Evolutionary conservation across 768 basidiomycete genomes (phyloP).

Genomic region (Pleurotus sapidus): DNA sequence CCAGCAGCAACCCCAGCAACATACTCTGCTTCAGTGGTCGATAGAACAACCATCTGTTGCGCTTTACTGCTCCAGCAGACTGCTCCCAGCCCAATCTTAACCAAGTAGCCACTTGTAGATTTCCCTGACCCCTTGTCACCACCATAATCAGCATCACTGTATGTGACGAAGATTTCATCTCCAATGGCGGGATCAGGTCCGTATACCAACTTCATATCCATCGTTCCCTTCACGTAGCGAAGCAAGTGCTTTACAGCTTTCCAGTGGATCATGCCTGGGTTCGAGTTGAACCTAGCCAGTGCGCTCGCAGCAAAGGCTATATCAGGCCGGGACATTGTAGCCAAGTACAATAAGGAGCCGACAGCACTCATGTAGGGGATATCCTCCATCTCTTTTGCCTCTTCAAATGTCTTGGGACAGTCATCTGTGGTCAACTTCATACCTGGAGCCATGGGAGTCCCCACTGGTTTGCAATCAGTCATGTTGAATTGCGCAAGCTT

Average conservation of each 20-base stretch:
- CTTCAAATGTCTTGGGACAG: conserved; percentile 18
- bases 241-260: conserved; percentile 31
- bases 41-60: too few species aligned
- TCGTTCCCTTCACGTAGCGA: conserved; percentile 32
- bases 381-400: conserved; percentile 17
- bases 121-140: too few species aligned
- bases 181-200: neutral
- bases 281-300: conserved; percentile 14
- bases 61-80: too few species aligned
- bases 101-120: too few species aligned
- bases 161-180: neutral
- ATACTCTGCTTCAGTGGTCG: too few species aligned
- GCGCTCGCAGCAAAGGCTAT: too few species aligned
- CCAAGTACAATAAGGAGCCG: conserved; percentile 18
- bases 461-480: conserved; percentile 23
- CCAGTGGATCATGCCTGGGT: conserved; percentile 31
- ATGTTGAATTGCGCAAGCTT: conserved; percentile 24
- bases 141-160: too few species aligned
- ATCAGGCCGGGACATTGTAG: too few species aligned
- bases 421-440: conserved; percentile 16
- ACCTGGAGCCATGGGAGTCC: conserved; percentile 27
- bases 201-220: conserved; percentile 18
- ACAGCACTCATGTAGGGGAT: conserved; percentile 27
- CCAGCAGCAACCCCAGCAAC: too few species aligned
- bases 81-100: too few species aligned